Percentiles rank a stretch among this genome's conserved stretches.
These are phyloP conservation scores for Solioccasus polychromus DNA, from an alignment of 768 basidiomycete genomes.

Conservation along the genomic window DNA sequence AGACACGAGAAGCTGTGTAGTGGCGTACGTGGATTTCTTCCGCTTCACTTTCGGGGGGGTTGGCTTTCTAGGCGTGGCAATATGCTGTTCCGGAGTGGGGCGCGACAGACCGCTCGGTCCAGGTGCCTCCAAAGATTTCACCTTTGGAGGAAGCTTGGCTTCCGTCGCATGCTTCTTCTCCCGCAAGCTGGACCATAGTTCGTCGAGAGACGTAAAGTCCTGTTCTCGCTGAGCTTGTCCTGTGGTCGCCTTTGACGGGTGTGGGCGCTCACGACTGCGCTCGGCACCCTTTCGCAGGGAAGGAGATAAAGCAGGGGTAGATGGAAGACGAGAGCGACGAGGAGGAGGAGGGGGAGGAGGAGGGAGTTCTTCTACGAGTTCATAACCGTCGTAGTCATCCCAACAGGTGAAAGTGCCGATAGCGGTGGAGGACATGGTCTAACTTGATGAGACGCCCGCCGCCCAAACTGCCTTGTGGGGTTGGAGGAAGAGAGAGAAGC, in stretches of 20 bases:
- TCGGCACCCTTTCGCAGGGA: slow-evolving; percentile 15
- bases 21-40: slow-evolving; percentile 61
- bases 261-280: slow-evolving; percentile 21
- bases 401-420: slow-evolving; percentile 34
- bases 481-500: slow-evolving; percentile 17
- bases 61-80: slow-evolving; percentile 23
- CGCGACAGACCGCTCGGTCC: slow-evolving; percentile 23
- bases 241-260: slow-evolving; percentile 12
- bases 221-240: slow-evolving; percentile 17
- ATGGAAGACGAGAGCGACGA: slow-evolving; percentile 22
- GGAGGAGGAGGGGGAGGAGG: slow-evolving; percentile 15
- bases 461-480: slow-evolving; percentile 21
- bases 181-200: slow-evolving; percentile 65
- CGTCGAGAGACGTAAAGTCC: slow-evolving; percentile 42
- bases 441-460: slow-evolving; percentile 12
- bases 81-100: slow-evolving; percentile 22
- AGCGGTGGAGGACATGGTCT: slow-evolving; percentile 31
- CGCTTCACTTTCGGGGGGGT: slow-evolving; percentile 47
- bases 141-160: slow-evolving; percentile 66
- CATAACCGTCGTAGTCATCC: slow-evolving; percentile 30
- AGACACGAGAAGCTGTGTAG: slow-evolving; percentile 5
- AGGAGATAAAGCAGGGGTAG: slow-evolving; percentile 14
- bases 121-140: slow-evolving; percentile 57
- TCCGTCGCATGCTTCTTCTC: slow-evolving; percentile 64
- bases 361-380: slow-evolving; percentile 20